phyloP scores from a whole-genome alignment of 2,329 filamentous ascomycete species.

The Fusarium verrucosum region DNA sequence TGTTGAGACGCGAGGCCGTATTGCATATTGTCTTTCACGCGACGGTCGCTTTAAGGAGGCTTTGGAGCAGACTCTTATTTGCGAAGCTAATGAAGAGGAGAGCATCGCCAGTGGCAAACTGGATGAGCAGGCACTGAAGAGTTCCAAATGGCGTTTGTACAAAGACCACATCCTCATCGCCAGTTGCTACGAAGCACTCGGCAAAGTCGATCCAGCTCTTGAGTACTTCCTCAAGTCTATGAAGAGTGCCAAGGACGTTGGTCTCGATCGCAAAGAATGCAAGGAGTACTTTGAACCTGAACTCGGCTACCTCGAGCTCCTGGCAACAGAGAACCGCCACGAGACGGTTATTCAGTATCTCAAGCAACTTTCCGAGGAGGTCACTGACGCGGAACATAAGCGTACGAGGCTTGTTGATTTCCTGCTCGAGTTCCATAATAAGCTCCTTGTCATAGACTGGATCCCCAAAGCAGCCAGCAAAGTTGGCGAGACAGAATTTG shows the following conservation, averaged over 20 bases:
- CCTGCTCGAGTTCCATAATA: conserved; percentile 49
- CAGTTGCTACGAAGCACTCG: conserved; percentile 49
- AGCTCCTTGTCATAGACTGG: conserved; percentile 51
- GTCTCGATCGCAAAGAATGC: conserved; percentile 44
- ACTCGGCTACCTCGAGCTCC: conserved; percentile 49
- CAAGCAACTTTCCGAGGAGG: conserved; percentile 45
- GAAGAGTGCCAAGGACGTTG: conserved; percentile 39
- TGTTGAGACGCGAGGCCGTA: conserved; percentile 53
- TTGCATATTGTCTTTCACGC: conserved; percentile 52
- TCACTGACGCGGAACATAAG: conserved; percentile 37
- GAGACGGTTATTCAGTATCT: conserved; percentile 50
- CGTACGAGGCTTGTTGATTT: conserved; percentile 49
- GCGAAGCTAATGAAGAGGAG: conserved; percentile 49
- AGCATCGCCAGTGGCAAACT: conserved; percentile 42
- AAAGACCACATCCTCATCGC: conserved; percentile 54
- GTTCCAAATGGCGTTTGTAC: conserved; percentile 53
- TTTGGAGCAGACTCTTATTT: conserved; percentile 50
- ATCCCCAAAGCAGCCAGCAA: conserved; percentile 54
- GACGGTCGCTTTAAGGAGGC: conserved; percentile 51
- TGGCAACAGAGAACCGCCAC: conserved; percentile 52
- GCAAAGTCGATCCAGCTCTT: conserved; percentile 47
- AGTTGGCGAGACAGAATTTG: conserved; percentile 44
- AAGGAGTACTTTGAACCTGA: conserved; percentile 52
- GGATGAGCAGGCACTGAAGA: conserved; percentile 38
- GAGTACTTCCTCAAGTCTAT: conserved; percentile 52